Conservation (phyloP, 169 alveolate genomes). For the Plasmodium yoelii region DNA sequence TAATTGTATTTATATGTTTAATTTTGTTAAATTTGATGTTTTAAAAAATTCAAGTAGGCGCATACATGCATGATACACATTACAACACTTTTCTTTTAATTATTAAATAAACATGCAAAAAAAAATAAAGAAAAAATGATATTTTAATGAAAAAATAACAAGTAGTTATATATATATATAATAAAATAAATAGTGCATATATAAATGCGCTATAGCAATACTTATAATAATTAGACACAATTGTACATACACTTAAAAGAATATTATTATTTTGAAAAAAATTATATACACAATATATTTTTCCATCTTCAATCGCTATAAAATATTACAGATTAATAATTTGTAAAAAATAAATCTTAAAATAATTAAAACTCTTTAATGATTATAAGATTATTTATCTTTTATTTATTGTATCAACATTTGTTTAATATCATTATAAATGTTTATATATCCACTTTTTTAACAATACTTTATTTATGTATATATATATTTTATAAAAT, state of each 20-base stretch:
- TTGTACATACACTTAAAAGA: constrained; percentile 50
- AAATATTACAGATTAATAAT: too few species aligned
- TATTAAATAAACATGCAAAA: background rate
- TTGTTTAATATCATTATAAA: too few species aligned
- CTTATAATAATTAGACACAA: constrained; percentile 5
- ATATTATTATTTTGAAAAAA: constrained; percentile 9
- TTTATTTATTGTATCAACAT: too few species aligned
- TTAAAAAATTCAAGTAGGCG: background rate
- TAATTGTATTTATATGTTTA: too few species aligned
- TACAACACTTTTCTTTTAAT: background rate
- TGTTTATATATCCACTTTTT: too few species aligned
- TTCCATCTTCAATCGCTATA: too few species aligned
- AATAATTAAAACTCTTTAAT: background rate
- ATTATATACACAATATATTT: background rate
- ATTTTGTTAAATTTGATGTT: background rate
- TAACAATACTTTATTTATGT: too few species aligned
- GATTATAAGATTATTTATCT: too few species aligned
- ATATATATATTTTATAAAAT: too few species aligned
- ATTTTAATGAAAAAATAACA: constrained; percentile 11
- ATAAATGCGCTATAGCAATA: background rate
- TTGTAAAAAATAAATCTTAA: constrained; percentile 10
- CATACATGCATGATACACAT: constrained; percentile 15
- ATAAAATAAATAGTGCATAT: background rate
- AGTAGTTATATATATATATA: background rate
- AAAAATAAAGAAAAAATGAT: background rate